Percentiles rank a stretch among this genome's conserved stretches.
These are phyloP conservation scores for Syzygium grande DNA, from an alignment of 345 rosid genomes.

Conservation along the genomic window DNA sequence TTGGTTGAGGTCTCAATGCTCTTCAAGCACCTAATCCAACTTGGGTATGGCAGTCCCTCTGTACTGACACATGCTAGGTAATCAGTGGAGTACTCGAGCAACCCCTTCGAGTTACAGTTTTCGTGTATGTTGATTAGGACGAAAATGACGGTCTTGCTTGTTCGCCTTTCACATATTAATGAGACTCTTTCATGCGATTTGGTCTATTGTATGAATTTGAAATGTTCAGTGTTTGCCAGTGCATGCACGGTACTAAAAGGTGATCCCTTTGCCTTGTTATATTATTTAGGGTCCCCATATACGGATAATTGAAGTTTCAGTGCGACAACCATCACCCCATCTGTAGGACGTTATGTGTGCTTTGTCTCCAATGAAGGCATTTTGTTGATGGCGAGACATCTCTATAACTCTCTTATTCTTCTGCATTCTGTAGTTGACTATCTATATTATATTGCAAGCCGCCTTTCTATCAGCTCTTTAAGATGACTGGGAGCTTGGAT, in stretches of 20 bases:
- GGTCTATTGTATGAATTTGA: background rate
- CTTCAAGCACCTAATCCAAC: background rate
- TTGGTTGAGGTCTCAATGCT: background rate
- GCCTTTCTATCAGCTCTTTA: conserved; percentile 67
- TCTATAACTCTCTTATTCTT: background rate
- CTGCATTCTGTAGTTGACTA: conserved; percentile 38
- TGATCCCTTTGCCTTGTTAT: background rate
- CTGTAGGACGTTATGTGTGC: background rate
- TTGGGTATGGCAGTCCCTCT: background rate
- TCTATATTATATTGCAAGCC: conserved; percentile 70
- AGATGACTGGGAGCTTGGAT: conserved; percentile 77
- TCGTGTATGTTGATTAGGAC: background rate
- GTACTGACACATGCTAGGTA: background rate
- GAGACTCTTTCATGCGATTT: background rate
- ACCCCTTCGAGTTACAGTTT: background rate
- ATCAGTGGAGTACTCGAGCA: background rate
- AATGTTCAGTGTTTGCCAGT: background rate
- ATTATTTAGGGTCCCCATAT: background rate
- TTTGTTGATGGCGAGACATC: background rate
- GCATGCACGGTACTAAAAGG: background rate
- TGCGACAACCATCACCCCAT: background rate
- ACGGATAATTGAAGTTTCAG: background rate
- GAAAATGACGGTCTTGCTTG: background rate
- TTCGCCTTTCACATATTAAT: background rate
- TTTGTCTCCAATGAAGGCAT: background rate